A percentile compares a stretch with the other conserved stretches of the same genome.
These are phyloP conservation scores for Phytophthora citrophthora DNA, from an alignment of 352 stramenopile species.

Conservation along the genomic window DNA sequence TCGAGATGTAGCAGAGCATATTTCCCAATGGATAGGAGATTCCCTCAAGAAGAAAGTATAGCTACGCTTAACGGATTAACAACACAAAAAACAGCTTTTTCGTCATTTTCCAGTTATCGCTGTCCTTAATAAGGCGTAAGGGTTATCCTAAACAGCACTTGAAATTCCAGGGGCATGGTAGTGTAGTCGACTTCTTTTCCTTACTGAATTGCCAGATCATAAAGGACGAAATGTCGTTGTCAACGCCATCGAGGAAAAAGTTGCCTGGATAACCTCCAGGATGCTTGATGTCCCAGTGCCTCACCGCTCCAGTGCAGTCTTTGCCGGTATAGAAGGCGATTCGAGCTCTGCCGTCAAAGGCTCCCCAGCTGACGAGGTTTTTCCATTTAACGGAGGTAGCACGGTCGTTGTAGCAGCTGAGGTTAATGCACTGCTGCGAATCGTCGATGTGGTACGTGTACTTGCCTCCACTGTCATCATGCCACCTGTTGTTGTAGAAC, in stretches of 20 bases:
- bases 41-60: background rate
- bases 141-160: background rate
- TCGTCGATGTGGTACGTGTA: constrained; percentile 30
- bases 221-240: constrained; percentile 37
- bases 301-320: constrained; percentile 24
- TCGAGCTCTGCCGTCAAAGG: constrained; percentile 16
- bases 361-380: constrained; percentile 15
- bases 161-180: constrained; percentile 27
- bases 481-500: constrained; percentile 21
- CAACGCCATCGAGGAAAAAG: constrained; percentile 32
- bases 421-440: constrained; percentile 33
- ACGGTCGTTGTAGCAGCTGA: constrained; percentile 39
- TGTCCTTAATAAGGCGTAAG: background rate
- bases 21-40: background rate
- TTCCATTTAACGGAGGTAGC: constrained; percentile 33
- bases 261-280: constrained; percentile 20
- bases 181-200: constrained; percentile 7
- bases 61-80: too few relatives aligned
- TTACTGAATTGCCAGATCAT: constrained; percentile 38
- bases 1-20: background rate
- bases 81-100: too few relatives aligned
- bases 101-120: too few relatives aligned
- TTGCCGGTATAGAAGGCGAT: constrained; percentile 39
- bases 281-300: constrained; percentile 25
- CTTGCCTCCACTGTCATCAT: constrained; percentile 8